A percentile compares a stretch with the other conserved stretches of the same genome.
phyloP scores from a whole-genome alignment of 2,329 filamentous ascomycete species.

The Cladosporium sp. region DNA sequence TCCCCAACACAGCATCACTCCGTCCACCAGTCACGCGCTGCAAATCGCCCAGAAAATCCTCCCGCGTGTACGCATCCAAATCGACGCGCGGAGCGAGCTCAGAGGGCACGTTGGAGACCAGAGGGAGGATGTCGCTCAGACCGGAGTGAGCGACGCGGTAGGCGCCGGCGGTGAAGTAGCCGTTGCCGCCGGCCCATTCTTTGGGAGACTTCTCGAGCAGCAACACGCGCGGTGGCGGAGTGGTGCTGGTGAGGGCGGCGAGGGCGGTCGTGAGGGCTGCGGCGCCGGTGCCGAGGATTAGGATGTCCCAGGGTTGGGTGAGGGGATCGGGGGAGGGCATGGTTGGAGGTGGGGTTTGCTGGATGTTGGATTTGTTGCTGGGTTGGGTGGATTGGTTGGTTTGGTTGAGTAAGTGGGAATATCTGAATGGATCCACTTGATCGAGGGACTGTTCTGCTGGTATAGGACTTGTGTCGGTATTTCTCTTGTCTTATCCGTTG shows the following conservation, averaged over 20 bases:
- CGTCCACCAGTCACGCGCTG: slow-evolving; percentile 52
- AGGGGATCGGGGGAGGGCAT: slow-evolving; percentile 1
- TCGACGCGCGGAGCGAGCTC: slow-evolving; percentile 51
- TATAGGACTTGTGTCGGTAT: too few relatives aligned
- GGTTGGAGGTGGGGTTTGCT: background rate
- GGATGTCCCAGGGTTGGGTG: slow-evolving; percentile 31
- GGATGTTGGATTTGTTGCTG: too few relatives aligned
- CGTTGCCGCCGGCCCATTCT: slow-evolving; percentile 60
- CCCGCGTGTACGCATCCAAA: slow-evolving; percentile 51
- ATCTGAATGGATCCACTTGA: too few relatives aligned
- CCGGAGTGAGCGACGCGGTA: slow-evolving; percentile 56
- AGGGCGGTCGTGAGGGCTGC: slow-evolving; percentile 61
- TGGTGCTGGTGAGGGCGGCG: slow-evolving; percentile 41
- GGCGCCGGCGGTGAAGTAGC: slow-evolving; percentile 62
- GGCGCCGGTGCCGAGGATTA: slow-evolving; percentile 61
- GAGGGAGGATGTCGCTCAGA: slow-evolving; percentile 53
- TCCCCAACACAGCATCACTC: slow-evolving; percentile 48
- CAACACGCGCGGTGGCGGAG: slow-evolving; percentile 37
- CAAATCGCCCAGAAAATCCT: slow-evolving; percentile 55
- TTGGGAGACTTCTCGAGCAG: slow-evolving; percentile 59
- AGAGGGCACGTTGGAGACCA: slow-evolving; percentile 56
- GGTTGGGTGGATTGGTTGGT: too few relatives aligned
- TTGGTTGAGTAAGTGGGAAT: too few relatives aligned
- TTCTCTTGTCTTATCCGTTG: too few relatives aligned
- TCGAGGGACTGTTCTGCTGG: too few relatives aligned